phyloP scores from a whole-genome alignment of 441 rosid genomes.

The Aquilaria agallochum region DNA sequence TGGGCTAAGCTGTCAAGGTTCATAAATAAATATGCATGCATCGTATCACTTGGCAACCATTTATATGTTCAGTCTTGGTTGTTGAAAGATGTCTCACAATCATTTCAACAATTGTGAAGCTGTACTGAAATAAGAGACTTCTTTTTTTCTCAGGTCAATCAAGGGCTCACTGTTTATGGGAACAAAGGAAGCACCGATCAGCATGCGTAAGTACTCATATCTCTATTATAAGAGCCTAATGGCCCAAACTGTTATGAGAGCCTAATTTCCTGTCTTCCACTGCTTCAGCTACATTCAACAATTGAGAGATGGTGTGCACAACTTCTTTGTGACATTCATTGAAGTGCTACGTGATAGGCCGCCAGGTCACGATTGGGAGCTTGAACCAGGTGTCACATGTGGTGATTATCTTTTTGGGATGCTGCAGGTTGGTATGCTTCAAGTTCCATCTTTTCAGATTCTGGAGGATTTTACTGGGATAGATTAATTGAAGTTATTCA shows the following conservation, averaged over 20 bases:
- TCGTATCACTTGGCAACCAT: too few relatives aligned
- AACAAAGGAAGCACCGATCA: conserved; percentile 99
- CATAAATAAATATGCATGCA: too few relatives aligned
- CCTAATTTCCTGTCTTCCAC: conserved; percentile 11
- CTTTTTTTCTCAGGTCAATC: conserved; percentile 61
- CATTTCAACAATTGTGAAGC: too few relatives aligned
- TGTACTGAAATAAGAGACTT: background rate
- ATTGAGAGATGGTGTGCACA: conserved; percentile 95
- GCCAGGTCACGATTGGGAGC: conserved; percentile 99
- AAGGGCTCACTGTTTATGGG: conserved; percentile 92
- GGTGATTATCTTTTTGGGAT: conserved; percentile 98
- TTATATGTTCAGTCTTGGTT: too few relatives aligned
- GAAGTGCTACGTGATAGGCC: conserved; percentile 95
- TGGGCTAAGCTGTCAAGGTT: too few relatives aligned
- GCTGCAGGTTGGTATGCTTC: conserved; percentile 64
- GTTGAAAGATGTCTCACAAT: too few relatives aligned
- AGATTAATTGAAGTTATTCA: too few relatives aligned
- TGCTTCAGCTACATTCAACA: conserved; percentile 87
- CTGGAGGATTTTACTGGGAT: too few relatives aligned
- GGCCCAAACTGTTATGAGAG: background rate
- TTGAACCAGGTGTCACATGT: conserved; percentile 98
- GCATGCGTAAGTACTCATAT: conserved; percentile 74
- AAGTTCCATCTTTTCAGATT: background rate
- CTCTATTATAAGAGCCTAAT: conserved; percentile 7
- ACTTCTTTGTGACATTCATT: conserved; percentile 93